phyloP scores from a whole-genome alignment of 164 flowering plant genomes.

The Tinospora cordifolia region DNA sequence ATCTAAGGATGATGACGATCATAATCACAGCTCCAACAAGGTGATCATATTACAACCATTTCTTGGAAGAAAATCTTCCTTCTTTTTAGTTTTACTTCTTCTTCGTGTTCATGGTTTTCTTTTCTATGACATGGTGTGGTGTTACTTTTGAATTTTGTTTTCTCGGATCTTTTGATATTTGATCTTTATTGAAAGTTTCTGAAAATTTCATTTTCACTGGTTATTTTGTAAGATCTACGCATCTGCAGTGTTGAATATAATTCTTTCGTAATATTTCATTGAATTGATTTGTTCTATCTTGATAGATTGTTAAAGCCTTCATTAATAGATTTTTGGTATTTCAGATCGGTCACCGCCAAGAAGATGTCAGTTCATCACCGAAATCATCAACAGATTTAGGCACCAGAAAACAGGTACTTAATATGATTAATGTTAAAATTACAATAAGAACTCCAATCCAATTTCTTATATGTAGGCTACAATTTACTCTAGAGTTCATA shows the following conservation, averaged over 20 bases:
- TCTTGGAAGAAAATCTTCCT: not conserved
- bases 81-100: not conserved
- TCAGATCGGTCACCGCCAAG: slow-evolving; percentile 6
- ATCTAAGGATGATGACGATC: slow-evolving; percentile 4
- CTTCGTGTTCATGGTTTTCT: not conserved
- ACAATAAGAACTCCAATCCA: no score
- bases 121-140: not conserved
- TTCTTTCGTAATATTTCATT: no score
- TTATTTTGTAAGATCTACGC: no score
- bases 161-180: not conserved
- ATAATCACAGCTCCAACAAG: not conserved
- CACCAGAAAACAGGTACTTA: not conserved
- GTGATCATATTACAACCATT: not conserved
- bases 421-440: no score
- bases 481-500: no score
- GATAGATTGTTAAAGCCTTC: not conserved
- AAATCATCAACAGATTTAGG: not conserved
- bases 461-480: no score
- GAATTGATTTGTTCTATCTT: no score
- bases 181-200: no score
- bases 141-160: not conserved
- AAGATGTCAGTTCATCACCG: not conserved
- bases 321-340: not conserved
- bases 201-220: no score
- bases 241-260: no score